A percentile compares a stretch with the other conserved stretches of the same genome.
Conservation (phyloP, 352 stramenopile genomes). For the Thraustotheca clavata region DNA sequence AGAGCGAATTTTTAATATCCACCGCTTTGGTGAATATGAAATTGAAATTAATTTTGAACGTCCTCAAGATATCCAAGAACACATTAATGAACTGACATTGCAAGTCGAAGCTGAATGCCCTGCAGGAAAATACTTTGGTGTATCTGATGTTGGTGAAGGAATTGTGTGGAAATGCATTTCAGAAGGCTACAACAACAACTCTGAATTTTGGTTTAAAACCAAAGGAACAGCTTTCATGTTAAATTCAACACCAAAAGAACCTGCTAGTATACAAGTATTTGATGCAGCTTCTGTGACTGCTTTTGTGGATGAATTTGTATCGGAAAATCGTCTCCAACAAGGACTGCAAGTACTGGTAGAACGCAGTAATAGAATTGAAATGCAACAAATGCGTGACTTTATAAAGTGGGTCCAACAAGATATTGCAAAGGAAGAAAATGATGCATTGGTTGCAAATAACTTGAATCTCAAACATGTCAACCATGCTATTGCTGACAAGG, state of each 20-base stretch:
- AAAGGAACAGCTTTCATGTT: neutral
- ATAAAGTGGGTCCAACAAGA: conserved; percentile 12
- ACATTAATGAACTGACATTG: neutral
- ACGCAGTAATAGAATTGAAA: neutral
- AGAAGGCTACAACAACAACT: neutral
- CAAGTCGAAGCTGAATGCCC: conserved; percentile 9
- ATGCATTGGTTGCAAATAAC: conserved; percentile 3
- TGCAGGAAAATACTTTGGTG: neutral
- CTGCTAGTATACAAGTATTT: neutral
- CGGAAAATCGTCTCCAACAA: neutral
- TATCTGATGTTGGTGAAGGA: conserved; percentile 6
- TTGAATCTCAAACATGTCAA: neutral
- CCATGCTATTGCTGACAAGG: neutral
- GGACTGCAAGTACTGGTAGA: neutral
- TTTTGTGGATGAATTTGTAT: conserved; percentile 3
- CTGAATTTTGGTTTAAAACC: conserved; percentile 13
- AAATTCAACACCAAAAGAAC: neutral
- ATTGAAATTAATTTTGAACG: neutral
- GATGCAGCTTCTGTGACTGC: neutral
- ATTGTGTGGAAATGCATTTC: conserved; percentile 14
- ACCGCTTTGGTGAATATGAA: neutral
- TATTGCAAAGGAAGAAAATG: conserved; percentile 5
- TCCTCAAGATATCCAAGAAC: neutral
- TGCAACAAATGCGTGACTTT: neutral
- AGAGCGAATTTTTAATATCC: conserved; percentile 8